A percentile compares a stretch with the other conserved stretches of the same genome.
These are phyloP conservation scores for Fistulinella cinereoalba DNA, from an alignment of 1,284 basidiomycete species.

Conservation along the genomic window DNA sequence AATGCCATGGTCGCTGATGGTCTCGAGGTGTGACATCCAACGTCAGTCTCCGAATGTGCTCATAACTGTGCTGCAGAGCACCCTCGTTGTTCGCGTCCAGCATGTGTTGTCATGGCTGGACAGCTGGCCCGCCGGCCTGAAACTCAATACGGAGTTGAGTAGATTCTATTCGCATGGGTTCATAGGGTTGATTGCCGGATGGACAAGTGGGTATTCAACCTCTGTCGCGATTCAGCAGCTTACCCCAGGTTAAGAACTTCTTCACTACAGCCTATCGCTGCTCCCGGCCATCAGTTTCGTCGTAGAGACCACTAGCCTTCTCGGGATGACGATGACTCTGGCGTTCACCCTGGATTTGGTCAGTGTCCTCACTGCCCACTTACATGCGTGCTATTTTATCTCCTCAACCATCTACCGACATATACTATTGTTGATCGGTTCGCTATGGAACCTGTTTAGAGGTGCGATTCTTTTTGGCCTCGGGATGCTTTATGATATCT, in stretches of 20 bases:
- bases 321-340: slow-evolving; percentile 71
- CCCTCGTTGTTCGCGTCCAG: slow-evolving; percentile 51
- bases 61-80: slow-evolving; percentile 30
- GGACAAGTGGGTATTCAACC: slow-evolving; percentile 56
- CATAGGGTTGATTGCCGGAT: slow-evolving; percentile 57
- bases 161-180: slow-evolving; percentile 77
- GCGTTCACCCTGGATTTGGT: slow-evolving; percentile 69
- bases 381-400: slow-evolving; percentile 70
- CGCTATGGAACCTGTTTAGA: slow-evolving; percentile 92
- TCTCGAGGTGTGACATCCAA: slow-evolving; percentile 40
- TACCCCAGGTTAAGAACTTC: slow-evolving; percentile 22
- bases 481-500: neutral
- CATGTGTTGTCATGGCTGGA: slow-evolving; percentile 79
- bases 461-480: slow-evolving; percentile 50
- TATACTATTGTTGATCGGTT: slow-evolving; percentile 60
- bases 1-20: slow-evolving; percentile 38
- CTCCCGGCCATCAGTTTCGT: slow-evolving; percentile 31
- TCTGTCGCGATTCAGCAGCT: too few species aligned
- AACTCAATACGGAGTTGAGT: slow-evolving; percentile 93
- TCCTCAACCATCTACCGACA: slow-evolving; percentile 64
- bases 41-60: neutral
- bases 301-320: slow-evolving; percentile 54
- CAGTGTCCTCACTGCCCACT: slow-evolving; percentile 67
- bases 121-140: slow-evolving; percentile 94
- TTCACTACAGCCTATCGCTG: slow-evolving; percentile 19